phyloP scores from a whole-genome alignment of 2,329 filamentous ascomycete genomes.

The Cryphonectria nitschkei region DNA sequence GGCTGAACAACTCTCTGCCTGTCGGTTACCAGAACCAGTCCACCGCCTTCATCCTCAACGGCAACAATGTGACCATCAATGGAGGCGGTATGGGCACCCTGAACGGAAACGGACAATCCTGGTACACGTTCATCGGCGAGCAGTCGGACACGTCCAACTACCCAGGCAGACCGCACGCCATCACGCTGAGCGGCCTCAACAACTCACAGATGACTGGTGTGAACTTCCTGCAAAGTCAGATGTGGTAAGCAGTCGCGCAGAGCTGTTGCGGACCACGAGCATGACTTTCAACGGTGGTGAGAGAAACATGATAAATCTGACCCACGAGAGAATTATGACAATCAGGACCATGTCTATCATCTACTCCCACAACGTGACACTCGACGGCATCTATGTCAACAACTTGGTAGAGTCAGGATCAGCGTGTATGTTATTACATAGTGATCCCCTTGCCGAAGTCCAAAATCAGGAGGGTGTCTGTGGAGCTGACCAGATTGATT shows the following conservation, averaged over 20 bases:
- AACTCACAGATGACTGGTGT: constrained; percentile 50
- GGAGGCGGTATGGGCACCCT: constrained; percentile 51
- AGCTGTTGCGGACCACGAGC: no score
- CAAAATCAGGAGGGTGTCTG: no score
- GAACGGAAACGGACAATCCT: constrained; percentile 56
- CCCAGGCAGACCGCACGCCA: constrained; percentile 51
- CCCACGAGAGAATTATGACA: not conserved
- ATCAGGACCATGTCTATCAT: constrained; percentile 49
- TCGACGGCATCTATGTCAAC: constrained; percentile 53
- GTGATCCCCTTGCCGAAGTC: not conserved
- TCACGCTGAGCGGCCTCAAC: constrained; percentile 50
- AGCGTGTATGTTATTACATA: constrained; percentile 26
- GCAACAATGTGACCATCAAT: constrained; percentile 48
- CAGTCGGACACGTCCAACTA: constrained; percentile 41
- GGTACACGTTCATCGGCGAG: constrained; percentile 49
- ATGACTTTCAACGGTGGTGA: not conserved
- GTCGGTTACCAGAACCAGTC: constrained; percentile 53
- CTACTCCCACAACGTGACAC: constrained; percentile 44
- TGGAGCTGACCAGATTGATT: not conserved
- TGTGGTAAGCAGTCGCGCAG: constrained; percentile 45
- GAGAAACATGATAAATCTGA: not conserved
- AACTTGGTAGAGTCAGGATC: constrained; percentile 39
- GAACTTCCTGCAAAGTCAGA: constrained; percentile 52
- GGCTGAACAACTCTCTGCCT: constrained; percentile 47
- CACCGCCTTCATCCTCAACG: constrained; percentile 51